Evolutionary conservation across 192 early-diverging fungal genomes (phyloP), one percentile per base, ranked within the genome.

Genomic region (Pilobolus umbonatus): DNA sequence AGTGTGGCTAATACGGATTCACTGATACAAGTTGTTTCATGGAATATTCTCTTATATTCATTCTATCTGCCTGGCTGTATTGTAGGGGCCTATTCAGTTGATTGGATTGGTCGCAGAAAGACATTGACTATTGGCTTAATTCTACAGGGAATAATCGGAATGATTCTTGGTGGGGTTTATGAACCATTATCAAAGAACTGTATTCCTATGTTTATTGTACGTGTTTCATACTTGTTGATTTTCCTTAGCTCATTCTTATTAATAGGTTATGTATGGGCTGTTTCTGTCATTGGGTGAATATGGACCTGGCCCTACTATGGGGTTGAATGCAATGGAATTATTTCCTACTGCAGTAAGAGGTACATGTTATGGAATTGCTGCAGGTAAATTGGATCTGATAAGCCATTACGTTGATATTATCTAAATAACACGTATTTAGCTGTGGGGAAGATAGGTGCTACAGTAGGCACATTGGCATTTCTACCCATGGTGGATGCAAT

Each of bases 31-130:
- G 78, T 69, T 25, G 66, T 70, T 2, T 72, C 72, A 39, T 84
- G 80, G 80, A 69, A 73, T 24, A 54, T 83, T 21, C 72, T 84
- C 25, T 45, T 84, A 14, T 70, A 72, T 55, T 55, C 60, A 6
- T 81, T 84, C 60, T 84, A 75, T 49, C 64, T 84, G 4, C 82
- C 82, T 26, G 82, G 82, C 5, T 67, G 66, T 46, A 61, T 84
- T 34, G 44, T 49, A 11, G 80, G 82, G 40, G 80, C 82, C 25
- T 65, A 67, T 31, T 50, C 61, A 10, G 65, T 75, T 2, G 82
- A 84, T 40, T 55, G 35, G 44, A 73, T 84, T 36, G 82, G 82
- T 24, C 80, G 82, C 25, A 73, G 73, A 48, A 71, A 67, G 36
- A 80, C 78, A 28, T 79, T 84, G 80, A 50, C 72, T 0, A 36